Evolutionary conservation across 2,329 filamentous ascomycete genomes (phyloP), one percentile per base, ranked within the genome.

Genomic region (Chrysoporthe cubensis): DNA sequence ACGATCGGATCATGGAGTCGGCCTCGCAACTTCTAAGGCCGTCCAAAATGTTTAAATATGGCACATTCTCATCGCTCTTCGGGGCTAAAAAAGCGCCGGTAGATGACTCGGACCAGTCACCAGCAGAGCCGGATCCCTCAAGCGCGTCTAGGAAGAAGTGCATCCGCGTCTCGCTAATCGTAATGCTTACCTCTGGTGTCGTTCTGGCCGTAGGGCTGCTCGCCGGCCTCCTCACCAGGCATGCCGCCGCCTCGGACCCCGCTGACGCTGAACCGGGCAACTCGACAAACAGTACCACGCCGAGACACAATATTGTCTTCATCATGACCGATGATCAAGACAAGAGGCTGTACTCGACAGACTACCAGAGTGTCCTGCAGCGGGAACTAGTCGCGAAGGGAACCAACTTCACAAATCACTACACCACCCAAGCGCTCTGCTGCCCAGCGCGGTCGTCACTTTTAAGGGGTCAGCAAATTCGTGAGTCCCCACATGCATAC

Each of bases 371-470:
- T 3, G 4, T 64, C 11, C 66, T 75, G 3, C 70, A 76, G n/a
- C 59, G 56, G 13, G 68, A 74, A 26, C 48, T 77, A 3, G 64
- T 70, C 11, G 70, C 63, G 9, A 73, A 74, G 63, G 75, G 75
- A 2, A 69, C 69, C 2, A 66, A 70, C 9, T 75, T 73, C 62
- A 68, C 71, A 26, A 73, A 74, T 8, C 75, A 76, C 66, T 76
- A 72, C 62, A 70, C 68, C n/a, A 76, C 73, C 1, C 66, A 66
- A 7, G 70, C 74, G 4, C 66, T 72, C 14, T 76, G 75, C 70
- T 76, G 75, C 59, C 75, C 75, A 1, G 71, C 66, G n/a, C 69
- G 75, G 13, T 72, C 71, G 6, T 66, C 71, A 1, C n/a, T 76
- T 21, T 61, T 75, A 37, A 66, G 71, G 1, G 75, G 75, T 2